Conservation (phyloP, 208 protist species). For the Crithidia expoeki region DNA sequence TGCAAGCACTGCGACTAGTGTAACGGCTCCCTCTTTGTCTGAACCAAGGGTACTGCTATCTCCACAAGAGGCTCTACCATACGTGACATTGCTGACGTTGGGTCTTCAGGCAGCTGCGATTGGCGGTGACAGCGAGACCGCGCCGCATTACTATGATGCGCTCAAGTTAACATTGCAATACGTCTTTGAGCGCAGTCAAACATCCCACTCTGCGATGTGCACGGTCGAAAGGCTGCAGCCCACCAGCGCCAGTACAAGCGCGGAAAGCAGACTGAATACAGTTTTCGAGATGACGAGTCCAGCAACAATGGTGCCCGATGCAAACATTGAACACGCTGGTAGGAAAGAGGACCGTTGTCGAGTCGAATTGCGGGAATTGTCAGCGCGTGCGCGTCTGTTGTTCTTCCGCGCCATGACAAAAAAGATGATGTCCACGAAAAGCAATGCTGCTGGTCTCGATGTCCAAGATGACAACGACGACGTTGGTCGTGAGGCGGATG, state of each 20-base stretch:
- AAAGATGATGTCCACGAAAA: slow-evolving; percentile 41
- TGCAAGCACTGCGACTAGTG: not conserved
- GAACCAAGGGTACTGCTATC: not conserved
- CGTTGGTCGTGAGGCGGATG: not conserved
- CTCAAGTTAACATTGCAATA: slow-evolving; percentile 41
- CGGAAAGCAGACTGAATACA: not conserved
- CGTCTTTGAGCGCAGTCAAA: not conserved
- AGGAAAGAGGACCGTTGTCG: slow-evolving; percentile 1
- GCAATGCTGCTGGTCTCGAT: not conserved
- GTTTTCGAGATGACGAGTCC: slow-evolving; percentile 13
- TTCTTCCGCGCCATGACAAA: slow-evolving; percentile 87
- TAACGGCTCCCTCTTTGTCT: not conserved
- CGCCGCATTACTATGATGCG: slow-evolving; percentile 53
- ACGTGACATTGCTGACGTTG: slow-evolving; percentile 45
- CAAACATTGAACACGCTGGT: no score
- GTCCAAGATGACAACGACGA: not conserved
- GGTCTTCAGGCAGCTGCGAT: slow-evolving; percentile 70
- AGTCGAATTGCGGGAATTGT: slow-evolving; percentile 32
- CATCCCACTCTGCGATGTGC: not conserved
- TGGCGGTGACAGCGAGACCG: slow-evolving; percentile 56
- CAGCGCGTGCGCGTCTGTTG: slow-evolving; percentile 48
- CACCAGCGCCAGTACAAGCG: not conserved
- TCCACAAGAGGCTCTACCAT: slow-evolving; percentile 7
- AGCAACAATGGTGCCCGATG: not conserved
- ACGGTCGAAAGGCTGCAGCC: not conserved